Percentiles rank a stretch among this genome's conserved stretches.
phyloP scores from a whole-genome alignment of 768 basidiomycete species.

The Coprinellus micaceus region DNA sequence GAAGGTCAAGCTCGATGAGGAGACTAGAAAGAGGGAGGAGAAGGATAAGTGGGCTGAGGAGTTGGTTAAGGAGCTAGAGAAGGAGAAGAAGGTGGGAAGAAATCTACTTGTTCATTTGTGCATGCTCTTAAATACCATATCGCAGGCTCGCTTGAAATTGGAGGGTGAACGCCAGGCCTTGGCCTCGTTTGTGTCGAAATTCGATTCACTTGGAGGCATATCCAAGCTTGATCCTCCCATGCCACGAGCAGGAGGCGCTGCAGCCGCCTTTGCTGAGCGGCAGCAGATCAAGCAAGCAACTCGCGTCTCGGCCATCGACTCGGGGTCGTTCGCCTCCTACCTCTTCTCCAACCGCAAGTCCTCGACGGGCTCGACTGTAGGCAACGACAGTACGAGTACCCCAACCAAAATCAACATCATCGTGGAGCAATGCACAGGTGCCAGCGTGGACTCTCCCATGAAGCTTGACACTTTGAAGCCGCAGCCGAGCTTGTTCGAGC shows the following conservation, averaged over 20 bases:
- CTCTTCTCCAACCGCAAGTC: slow-evolving; percentile 15
- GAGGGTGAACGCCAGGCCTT: slow-evolving; percentile 79
- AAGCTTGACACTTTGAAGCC: slow-evolving; percentile 33
- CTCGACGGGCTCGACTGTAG: slow-evolving; percentile 11
- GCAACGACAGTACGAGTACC: not conserved
- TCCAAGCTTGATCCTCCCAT: slow-evolving; percentile 31
- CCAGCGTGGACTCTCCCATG: slow-evolving; percentile 46
- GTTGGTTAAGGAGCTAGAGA: slow-evolving; percentile 71
- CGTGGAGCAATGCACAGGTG: slow-evolving; percentile 22
- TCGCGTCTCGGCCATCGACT: slow-evolving; percentile 5
- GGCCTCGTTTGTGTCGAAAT: slow-evolving; percentile 76
- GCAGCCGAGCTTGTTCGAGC: slow-evolving; percentile 55
- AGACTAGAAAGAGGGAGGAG: slow-evolving; percentile 59
- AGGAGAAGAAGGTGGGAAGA: slow-evolving; percentile 61
- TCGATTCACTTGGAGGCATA: slow-evolving; percentile 62
- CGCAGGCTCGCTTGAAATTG: slow-evolving; percentile 53
- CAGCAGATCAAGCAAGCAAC: slow-evolving; percentile 24
- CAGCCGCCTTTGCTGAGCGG: slow-evolving; percentile 46
- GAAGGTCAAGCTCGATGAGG: slow-evolving; percentile 54
- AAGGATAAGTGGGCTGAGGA: slow-evolving; percentile 72
- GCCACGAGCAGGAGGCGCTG: slow-evolving; percentile 50
- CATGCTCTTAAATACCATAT: not conserved
- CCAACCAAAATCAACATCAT: not conserved
- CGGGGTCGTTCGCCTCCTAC: slow-evolving; percentile 9
- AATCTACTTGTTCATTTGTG: not conserved